Evolutionary conservation across 805 yeast genomes (phyloP), one percentile per base, ranked within the genome.

Genomic region (Spathaspora hagerdaliae): DNA sequence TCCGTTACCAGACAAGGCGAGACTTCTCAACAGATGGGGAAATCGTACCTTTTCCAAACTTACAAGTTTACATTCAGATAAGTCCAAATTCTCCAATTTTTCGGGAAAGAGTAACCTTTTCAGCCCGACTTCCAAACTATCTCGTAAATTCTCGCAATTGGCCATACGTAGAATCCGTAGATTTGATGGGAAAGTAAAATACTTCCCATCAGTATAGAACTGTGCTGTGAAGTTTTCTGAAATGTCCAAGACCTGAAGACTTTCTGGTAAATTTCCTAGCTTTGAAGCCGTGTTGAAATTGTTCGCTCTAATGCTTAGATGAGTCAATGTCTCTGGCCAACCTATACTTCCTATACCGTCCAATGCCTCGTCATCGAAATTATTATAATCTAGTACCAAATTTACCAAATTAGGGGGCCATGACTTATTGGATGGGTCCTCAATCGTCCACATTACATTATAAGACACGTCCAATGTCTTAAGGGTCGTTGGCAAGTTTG

Each of bases 101-200:
- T 47, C 43, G 3, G 74, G 73, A 39, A 69, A 67, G 31, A 51
- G 43, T 44, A 65, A 59, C 37, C 40, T 54, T 3, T 29, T 6
- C 9, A 9, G 9, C 9, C 3, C 12, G 12, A 29, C 3, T 11
- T 29, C 32, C 12, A 9, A 11, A 29, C 9, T 29, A 3, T 6
- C 32, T 19, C 3, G 13, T 32, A 32, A n/a, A 12, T 32, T 12
- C n/a, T 35, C 37, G 6, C 37, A 35, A 35, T 8, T 10, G 5
- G 10, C 37, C 26, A 35, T 9, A 10, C 37, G 10, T 12, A 35
- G n/a, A 3, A 35, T 35, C 2, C 37, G 10, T 9, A 35, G 37
- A 14, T 35, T 14, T 9, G 37, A 12, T 10, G 37, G 37, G 13
- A 35, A 35, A 10, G 10, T 12, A 35, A 14, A 35, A n/a, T 14